Conservation (phyloP, 768 basidiomycete genomes). For the Clitopilus hobsonii region DNA sequence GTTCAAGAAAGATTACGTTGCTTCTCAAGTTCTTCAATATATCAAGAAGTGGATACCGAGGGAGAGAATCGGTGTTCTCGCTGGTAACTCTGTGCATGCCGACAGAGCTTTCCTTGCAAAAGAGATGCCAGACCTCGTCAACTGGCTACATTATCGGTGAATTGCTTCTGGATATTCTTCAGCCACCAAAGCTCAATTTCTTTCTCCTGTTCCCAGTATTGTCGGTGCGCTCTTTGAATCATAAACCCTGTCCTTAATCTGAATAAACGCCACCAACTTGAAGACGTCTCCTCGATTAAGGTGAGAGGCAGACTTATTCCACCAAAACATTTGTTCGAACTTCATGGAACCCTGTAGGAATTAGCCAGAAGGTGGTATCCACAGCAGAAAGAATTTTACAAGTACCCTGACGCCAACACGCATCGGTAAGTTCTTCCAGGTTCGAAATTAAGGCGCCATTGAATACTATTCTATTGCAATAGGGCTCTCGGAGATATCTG, state of each 20-base stretch:
- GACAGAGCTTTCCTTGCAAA: slow-evolving; percentile 69
- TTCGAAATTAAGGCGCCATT: not conserved
- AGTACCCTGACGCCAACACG: slow-evolving; percentile 25
- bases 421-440: slow-evolving; percentile 47
- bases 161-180: slow-evolving; percentile 6
- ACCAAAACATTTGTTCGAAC: not conserved
- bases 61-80: slow-evolving; percentile 59
- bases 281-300: slow-evolving; percentile 85
- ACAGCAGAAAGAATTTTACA: slow-evolving; percentile 22
- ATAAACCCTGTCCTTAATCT: not conserved
- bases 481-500: slow-evolving; percentile 84
- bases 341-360: slow-evolving; percentile 43
- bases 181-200: too few relatives aligned
- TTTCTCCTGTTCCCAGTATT: slow-evolving; percentile 50
- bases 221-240: slow-evolving; percentile 48
- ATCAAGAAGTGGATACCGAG: slow-evolving; percentile 83
- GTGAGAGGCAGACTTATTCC: slow-evolving; percentile 25
- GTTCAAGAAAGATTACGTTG: slow-evolving; percentile 55
- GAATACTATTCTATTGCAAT: slow-evolving; percentile 1
- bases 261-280: not conserved
- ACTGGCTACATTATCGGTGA: slow-evolving; percentile 81
- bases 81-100: slow-evolving; percentile 84
- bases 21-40: slow-evolving; percentile 61
- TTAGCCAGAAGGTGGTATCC: slow-evolving; percentile 72
- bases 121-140: slow-evolving; percentile 76